Percentiles rank a stretch among this genome's conserved stretches.
Evolutionary conservation across 2,329 filamentous ascomycete genomes (phyloP).

Genomic region (Didymella lethalis): DNA sequence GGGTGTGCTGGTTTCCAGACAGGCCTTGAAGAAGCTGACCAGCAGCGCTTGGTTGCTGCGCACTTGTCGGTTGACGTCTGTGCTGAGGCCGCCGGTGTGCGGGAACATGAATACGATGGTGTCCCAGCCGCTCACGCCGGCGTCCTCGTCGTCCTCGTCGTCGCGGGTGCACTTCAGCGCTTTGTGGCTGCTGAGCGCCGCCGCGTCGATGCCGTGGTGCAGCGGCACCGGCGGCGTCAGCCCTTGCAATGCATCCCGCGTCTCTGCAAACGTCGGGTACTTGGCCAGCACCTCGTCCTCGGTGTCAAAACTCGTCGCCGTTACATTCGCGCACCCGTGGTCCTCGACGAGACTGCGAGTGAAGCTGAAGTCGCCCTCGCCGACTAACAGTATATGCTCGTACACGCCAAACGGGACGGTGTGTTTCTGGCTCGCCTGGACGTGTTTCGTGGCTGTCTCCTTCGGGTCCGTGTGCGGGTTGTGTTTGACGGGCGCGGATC

Average conservation of each 20-base stretch:
- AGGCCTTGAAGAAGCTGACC: constrained; percentile 43
- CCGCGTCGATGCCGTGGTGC: constrained; percentile 71
- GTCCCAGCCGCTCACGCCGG: constrained; percentile 64
- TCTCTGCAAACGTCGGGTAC: constrained; percentile 59
- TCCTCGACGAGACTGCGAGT: constrained; percentile 70
- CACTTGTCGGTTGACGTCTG: constrained; percentile 93
- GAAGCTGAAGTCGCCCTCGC: constrained; percentile 83
- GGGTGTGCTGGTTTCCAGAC: constrained; percentile 30
- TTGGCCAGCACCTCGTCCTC: constrained; percentile 61
- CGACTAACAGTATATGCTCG: constrained; percentile 76
- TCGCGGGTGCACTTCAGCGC: constrained; percentile 31
- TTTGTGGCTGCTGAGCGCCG: constrained; percentile 55
- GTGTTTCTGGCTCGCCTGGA: constrained; percentile 52
- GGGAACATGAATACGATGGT: constrained; percentile 95
- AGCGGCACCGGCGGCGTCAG: constrained; percentile 48
- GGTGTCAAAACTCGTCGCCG: constrained; percentile 73
- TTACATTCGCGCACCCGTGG: constrained; percentile 71
- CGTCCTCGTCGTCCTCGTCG: constrained; percentile 28
- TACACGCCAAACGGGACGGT: constrained; percentile 72
- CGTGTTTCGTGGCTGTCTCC: constrained; percentile 23
- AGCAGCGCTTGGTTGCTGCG: constrained; percentile 70
- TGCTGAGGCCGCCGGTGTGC: constrained; percentile 90
- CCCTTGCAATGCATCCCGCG: constrained; percentile 28
- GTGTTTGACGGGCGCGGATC: no score
- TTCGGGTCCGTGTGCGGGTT: constrained; percentile 3